Conservation (phyloP, 108 stramenopile genomes). For the Epipyxis sp. region DNA sequence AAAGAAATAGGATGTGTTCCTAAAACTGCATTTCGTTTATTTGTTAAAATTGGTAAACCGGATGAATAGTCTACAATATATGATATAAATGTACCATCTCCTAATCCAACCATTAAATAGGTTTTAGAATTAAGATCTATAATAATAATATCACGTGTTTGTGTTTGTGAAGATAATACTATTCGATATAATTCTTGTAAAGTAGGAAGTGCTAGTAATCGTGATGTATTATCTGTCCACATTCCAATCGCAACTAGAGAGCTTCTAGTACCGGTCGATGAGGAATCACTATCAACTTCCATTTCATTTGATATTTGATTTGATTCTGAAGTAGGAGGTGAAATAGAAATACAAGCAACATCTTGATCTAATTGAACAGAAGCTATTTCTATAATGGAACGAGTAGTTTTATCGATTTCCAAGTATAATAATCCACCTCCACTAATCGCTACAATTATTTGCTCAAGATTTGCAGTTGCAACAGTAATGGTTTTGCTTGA, state of each 20-base stretch:
- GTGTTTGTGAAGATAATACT: constrained; percentile 47
- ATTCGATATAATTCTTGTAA: constrained; percentile 53
- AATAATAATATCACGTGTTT: constrained; percentile 52
- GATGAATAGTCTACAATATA: constrained; percentile 32
- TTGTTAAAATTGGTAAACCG: neutral
- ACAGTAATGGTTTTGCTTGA: constrained; percentile 67
- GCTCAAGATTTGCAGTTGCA: constrained; percentile 68
- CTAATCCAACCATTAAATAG: constrained; percentile 90
- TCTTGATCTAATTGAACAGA: constrained; percentile 71
- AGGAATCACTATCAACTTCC: constrained; percentile 55
- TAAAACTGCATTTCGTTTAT: constrained; percentile 68
- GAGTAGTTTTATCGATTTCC: constrained; percentile 37
- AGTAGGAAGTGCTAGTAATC: constrained; percentile 68
- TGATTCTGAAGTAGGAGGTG: constrained; percentile 53
- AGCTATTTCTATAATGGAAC: constrained; percentile 36
- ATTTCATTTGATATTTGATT: constrained; percentile 30
- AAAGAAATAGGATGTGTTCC: constrained; percentile 90
- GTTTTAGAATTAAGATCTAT: constrained; percentile 56
- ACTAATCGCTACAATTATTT: constrained; percentile 65
- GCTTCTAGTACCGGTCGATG: constrained; percentile 9
- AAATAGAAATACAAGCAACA: constrained; percentile 82
- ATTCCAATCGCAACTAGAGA: constrained; percentile 67
- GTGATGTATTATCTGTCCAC: constrained; percentile 86
- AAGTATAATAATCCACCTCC: constrained; percentile 74
- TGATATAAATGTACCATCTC: constrained; percentile 83